Base-by-base conservation (phyloP, 225 moss, liverwort and hornwort genomes). In the Antitrichia curtipendula region DNA sequence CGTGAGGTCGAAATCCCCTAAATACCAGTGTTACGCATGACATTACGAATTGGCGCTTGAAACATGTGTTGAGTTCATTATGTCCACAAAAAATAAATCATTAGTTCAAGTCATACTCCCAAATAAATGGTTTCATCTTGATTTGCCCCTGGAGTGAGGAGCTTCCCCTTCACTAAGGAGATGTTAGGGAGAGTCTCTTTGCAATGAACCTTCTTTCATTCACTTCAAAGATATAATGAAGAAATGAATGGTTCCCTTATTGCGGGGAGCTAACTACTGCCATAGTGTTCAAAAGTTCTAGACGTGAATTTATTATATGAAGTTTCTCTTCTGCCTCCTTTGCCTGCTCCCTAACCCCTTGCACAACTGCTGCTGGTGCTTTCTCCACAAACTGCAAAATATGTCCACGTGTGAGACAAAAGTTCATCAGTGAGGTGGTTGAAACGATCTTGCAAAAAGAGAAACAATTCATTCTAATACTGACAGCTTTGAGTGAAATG, bases 331-430 rank as follows among this genome's bases (percentile, higher is more conserved):
- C 93, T 47, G 96, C 94, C 84, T 96, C 95, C 64, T 91, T 95
- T 78, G 94, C 94, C 86, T 96, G 96, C 79, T 96, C 93, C 86
- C 87, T 91, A 8, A 96, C 96, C 41, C 95, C 95, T 88, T 95
- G 93, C 40, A 95, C 96, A 16, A 96, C 88, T 85, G 94, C 94
- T 73, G 91, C 90, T 34, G 98, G 96, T 75, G 94, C 96, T 78
- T 96, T 98, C 86, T 96, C 96, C 87, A 96, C 93, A 86, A 96
- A 95, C 96, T 98, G 96, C 90, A 91, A 85, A 87, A 70, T 11
- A 60, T 40, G 80, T 22, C 43, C 72, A 82, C 18, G 61, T 12
- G 45, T 68, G 61, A 83, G 81, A 87, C 50, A 36, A 63, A 56
- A 87, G n/a, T 47, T 76, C 56, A 69, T 20, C 53, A 52, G 25